phyloP scores from a whole-genome alignment of 2,329 filamentous ascomycete genomes.

The Aspergillus sp. region DNA sequence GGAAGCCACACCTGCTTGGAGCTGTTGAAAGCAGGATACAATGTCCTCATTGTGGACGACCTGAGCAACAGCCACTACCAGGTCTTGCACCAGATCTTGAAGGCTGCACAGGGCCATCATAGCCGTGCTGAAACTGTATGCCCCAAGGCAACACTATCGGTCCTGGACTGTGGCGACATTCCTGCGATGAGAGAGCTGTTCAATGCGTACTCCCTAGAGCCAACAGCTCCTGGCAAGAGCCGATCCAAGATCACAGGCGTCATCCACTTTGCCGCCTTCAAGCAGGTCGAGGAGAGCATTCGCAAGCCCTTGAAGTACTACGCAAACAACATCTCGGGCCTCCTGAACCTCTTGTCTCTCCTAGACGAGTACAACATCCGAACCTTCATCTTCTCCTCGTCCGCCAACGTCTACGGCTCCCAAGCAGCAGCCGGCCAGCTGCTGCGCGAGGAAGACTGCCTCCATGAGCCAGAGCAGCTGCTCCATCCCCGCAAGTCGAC shows the following conservation, averaged over 20 bases:
- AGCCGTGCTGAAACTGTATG: background rate
- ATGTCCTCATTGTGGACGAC: slow-evolving; percentile 40
- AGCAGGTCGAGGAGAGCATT: slow-evolving; percentile 65
- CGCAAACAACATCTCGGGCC: slow-evolving; percentile 64
- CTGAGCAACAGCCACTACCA: slow-evolving; percentile 37
- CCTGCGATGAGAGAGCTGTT: slow-evolving; percentile 7
- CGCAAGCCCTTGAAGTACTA: slow-evolving; percentile 62
- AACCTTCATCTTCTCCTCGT: slow-evolving; percentile 66
- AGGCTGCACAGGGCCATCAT: slow-evolving; percentile 38
- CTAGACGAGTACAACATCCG: slow-evolving; percentile 61
- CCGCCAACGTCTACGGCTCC: slow-evolving; percentile 64
- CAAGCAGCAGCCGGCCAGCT: slow-evolving; percentile 39
- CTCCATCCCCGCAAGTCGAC: background rate
- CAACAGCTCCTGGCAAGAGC: slow-evolving; percentile 7
- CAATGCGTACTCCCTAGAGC: slow-evolving; percentile 46
- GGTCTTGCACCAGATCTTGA: slow-evolving; percentile 32
- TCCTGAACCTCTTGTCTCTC: slow-evolving; percentile 59
- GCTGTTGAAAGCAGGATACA: slow-evolving; percentile 38
- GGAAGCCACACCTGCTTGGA: slow-evolving; percentile 42
- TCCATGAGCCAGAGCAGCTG: slow-evolving; percentile 41
- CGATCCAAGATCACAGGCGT: slow-evolving; percentile 57
- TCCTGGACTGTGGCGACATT: slow-evolving; percentile 7
- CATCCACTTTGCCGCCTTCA: slow-evolving; percentile 68
- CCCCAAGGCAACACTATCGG: slow-evolving; percentile 5
- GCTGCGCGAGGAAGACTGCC: slow-evolving; percentile 56